Conservation (phyloP, 352 stramenopile species). For the Phytophthora pseudosyringae region DNA sequence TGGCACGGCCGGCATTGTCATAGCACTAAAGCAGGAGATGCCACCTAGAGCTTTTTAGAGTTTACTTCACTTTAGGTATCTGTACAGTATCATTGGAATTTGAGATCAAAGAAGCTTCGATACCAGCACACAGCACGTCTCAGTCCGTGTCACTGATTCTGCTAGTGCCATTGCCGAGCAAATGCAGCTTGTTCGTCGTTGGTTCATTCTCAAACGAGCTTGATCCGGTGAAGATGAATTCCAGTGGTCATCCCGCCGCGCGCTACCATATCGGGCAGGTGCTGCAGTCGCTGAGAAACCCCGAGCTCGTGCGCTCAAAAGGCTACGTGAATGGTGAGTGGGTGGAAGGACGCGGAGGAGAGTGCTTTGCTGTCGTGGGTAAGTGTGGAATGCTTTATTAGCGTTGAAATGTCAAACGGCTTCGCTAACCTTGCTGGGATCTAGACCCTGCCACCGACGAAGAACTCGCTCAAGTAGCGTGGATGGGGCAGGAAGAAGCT, state of each 20-base stretch:
- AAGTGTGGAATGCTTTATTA: constrained; percentile 1
- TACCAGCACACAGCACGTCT: neutral
- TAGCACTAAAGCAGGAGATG: no score
- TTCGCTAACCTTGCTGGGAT: constrained; percentile 1
- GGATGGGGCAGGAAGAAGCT: constrained; percentile 63
- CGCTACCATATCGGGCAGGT: constrained; percentile 8
- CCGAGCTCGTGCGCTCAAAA: constrained; percentile 60
- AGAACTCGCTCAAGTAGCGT: constrained; percentile 55
- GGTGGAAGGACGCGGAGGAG: constrained; percentile 44
- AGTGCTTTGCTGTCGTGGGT: constrained; percentile 54
- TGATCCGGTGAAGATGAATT: constrained; percentile 19
- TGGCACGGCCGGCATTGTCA: no score
- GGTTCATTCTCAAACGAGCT: constrained; percentile 12
- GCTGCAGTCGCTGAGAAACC: constrained; percentile 39
- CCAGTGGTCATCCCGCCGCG: neutral
- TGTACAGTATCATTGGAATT: no score
- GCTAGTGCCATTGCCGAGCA: neutral
- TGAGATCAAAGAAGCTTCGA: no score
- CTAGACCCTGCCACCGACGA: constrained; percentile 58
- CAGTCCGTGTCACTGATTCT: constrained; percentile 20
- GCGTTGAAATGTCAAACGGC: neutral
- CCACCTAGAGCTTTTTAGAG: no score
- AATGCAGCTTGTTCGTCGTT: neutral
- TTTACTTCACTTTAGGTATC: no score
- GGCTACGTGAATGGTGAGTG: constrained; percentile 68